Evolutionary conservation across 805 yeast species (phyloP).

Genomic region (Wickerhamiella lipophila): DNA sequence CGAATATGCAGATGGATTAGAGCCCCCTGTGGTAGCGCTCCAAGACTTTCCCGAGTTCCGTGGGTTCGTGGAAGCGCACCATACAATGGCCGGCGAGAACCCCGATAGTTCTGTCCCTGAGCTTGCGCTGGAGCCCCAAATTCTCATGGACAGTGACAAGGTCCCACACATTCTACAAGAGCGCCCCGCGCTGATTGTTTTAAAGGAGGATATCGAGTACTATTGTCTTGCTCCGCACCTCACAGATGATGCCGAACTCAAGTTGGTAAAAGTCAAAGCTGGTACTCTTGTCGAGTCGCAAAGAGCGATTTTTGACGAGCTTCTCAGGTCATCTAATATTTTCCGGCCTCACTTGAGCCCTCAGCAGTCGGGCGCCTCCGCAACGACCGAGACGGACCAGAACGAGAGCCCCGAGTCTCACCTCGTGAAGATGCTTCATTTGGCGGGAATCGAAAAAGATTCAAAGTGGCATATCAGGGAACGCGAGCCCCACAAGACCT

Average conservation of each 20-base stretch:
- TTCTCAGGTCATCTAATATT: slow-evolving; percentile 24
- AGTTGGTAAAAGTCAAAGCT: slow-evolving; percentile 55
- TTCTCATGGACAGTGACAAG: slow-evolving; percentile 10
- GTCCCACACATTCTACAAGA: slow-evolving; percentile 48
- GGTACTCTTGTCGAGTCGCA: slow-evolving; percentile 52
- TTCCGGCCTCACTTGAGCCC: not conserved
- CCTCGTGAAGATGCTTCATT: slow-evolving; percentile 83
- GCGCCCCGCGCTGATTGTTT: slow-evolving; percentile 81
- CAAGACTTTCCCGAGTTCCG: slow-evolving; percentile 16
- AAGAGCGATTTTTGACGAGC: slow-evolving; percentile 61
- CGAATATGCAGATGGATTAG: slow-evolving; percentile 49
- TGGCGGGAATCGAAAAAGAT: slow-evolving; percentile 60
- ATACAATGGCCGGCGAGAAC: slow-evolving; percentile 10
- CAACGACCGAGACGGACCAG: not conserved
- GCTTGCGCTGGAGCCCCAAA: slow-evolving; percentile 14
- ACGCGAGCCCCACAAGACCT: slow-evolving; percentile 77
- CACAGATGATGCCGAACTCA: slow-evolving; percentile 45
- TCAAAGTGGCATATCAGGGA: slow-evolving; percentile 82
- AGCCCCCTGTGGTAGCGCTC: slow-evolving; percentile 15
- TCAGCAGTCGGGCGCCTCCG: not conserved
- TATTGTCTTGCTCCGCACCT: slow-evolving; percentile 66
- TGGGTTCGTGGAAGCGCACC: slow-evolving; percentile 14
- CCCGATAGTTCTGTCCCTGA: slow-evolving; percentile 11
- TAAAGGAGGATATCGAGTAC: slow-evolving; percentile 87
- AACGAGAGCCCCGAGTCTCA: slow-evolving; percentile 87